phyloP scores from a whole-genome alignment of 176 grass and related monocot species.

The Oryza nivara region DNA sequence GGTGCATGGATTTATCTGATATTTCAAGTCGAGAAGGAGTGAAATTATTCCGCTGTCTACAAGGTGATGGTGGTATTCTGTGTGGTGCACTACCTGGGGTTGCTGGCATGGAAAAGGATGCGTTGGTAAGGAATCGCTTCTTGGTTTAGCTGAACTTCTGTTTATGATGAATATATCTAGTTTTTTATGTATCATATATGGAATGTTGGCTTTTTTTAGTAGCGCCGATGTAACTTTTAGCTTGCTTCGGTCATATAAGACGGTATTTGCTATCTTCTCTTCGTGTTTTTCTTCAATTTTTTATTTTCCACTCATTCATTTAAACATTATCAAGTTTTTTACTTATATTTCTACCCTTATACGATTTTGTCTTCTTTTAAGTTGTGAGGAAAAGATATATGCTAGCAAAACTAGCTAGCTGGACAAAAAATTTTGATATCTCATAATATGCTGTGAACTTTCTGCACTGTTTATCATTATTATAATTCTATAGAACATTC shows the following conservation, averaged over 20 bases:
- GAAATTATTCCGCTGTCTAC: slow-evolving; percentile 89
- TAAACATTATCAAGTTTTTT: slow-evolving; percentile 20
- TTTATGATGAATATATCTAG: neutral
- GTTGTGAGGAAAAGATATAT: slow-evolving; percentile 7
- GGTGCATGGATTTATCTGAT: slow-evolving; percentile 84
- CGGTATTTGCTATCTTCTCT: slow-evolving; percentile 19
- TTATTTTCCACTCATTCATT: slow-evolving; percentile 4
- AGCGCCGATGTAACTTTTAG: slow-evolving; percentile 13
- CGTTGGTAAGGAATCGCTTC: slow-evolving; percentile 67
- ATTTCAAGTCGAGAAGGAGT: slow-evolving; percentile 84
- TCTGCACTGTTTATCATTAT: neutral
- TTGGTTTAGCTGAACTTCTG: slow-evolving; percentile 19
- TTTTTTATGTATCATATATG: neutral
- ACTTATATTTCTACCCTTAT: neutral
- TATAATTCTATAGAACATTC: slow-evolving; percentile 12
- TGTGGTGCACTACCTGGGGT: slow-evolving; percentile 89
- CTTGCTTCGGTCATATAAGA: slow-evolving; percentile 13
- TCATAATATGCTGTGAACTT: neutral
- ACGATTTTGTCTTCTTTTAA: slow-evolving; percentile 4
- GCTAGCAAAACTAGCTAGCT: neutral
- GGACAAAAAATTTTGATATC: neutral
- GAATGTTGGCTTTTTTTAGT: neutral
- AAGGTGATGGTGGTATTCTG: slow-evolving; percentile 89
- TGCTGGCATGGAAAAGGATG: slow-evolving; percentile 91
- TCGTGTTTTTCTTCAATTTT: slow-evolving; percentile 7